Conservation (phyloP, 202 grass and related monocot genomes). For the Digitaria exilis region DNA sequence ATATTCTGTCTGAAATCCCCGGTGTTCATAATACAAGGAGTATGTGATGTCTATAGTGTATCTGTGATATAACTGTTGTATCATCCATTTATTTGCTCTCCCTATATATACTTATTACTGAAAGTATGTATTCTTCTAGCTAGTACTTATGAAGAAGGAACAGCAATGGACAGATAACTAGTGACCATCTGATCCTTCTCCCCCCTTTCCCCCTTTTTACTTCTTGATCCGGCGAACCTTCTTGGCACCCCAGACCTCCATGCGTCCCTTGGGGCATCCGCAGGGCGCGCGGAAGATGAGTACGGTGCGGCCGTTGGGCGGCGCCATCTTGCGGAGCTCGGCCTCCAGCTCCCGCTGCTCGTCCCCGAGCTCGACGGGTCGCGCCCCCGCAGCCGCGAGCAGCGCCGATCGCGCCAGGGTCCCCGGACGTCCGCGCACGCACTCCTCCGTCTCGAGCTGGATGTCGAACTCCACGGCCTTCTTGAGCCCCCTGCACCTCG, state of each 20-base stretch:
- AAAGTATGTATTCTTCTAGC: slow-evolving; percentile 19
- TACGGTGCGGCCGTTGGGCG: slow-evolving; percentile 88
- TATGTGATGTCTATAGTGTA: slow-evolving; percentile 37
- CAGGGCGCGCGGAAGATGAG: slow-evolving; percentile 85
- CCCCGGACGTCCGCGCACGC: slow-evolving; percentile 57
- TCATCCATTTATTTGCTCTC: slow-evolving; percentile 43
- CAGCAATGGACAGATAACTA: not conserved
- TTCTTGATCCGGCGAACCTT: slow-evolving; percentile 96
- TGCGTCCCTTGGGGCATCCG: slow-evolving; percentile 78
- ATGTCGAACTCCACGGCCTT: slow-evolving; percentile 98
- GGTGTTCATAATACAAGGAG: slow-evolving; percentile 34
- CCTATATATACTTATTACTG: slow-evolving; percentile 47
- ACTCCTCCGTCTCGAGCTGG: slow-evolving; percentile 96
- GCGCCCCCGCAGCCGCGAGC: slow-evolving; percentile 58
- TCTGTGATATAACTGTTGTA: slow-evolving; percentile 37
- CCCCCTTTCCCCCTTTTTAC: slow-evolving; percentile 23
- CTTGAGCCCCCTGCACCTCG: slow-evolving; percentile 78
- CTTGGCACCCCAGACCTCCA: slow-evolving; percentile 95
- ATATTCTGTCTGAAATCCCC: slow-evolving; percentile 32
- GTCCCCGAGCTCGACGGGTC: slow-evolving; percentile 65
- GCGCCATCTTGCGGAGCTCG: slow-evolving; percentile 98
- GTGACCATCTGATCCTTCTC: slow-evolving; percentile 11
- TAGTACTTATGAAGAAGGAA: slow-evolving; percentile 31
- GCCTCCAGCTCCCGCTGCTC: slow-evolving; percentile 85
- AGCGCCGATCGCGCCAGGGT: slow-evolving; percentile 64